Conservation (phyloP, 352 stramenopile species). For the Aphanomyces invadans region DNA sequence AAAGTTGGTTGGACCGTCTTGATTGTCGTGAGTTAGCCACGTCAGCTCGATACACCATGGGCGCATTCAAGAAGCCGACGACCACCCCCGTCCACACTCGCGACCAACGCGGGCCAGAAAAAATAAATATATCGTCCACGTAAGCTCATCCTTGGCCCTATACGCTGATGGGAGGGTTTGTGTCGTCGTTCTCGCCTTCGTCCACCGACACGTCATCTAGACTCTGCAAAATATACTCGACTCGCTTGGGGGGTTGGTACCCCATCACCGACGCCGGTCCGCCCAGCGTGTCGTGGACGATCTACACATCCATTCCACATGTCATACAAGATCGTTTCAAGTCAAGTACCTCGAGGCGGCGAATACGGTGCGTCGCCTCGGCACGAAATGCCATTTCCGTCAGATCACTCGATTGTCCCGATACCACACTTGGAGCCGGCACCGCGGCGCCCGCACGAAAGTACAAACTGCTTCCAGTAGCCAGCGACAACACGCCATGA, state of each 20-base stretch:
- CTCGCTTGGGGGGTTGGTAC: constrained; percentile 53
- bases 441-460: constrained; percentile 36
- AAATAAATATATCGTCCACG: constrained; percentile 1
- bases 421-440: too few relatives aligned
- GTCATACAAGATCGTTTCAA: neutral
- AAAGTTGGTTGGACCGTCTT: too few relatives aligned
- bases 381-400: constrained; percentile 61
- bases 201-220: constrained; percentile 25
- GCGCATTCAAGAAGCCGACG: too few relatives aligned
- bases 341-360: constrained; percentile 43
- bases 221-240: constrained; percentile 48
- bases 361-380: constrained; percentile 57
- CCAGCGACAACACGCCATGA: constrained; percentile 53
- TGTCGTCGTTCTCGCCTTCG: neutral
- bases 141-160: neutral
- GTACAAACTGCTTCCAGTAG: constrained; percentile 57
- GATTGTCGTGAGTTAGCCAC: too few relatives aligned
- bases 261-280: constrained; percentile 29
- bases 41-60: too few relatives aligned
- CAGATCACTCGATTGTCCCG: constrained; percentile 48
- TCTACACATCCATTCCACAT: constrained; percentile 15
- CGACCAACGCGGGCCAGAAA: neutral
- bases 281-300: constrained; percentile 28
- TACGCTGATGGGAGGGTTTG: too few relatives aligned
- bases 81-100: neutral